Percentiles rank a stretch among this genome's conserved stretches.
Evolutionary conservation across 352 stramenopile species (phyloP).

Genomic region (Globisporangium radiosum): DNA sequence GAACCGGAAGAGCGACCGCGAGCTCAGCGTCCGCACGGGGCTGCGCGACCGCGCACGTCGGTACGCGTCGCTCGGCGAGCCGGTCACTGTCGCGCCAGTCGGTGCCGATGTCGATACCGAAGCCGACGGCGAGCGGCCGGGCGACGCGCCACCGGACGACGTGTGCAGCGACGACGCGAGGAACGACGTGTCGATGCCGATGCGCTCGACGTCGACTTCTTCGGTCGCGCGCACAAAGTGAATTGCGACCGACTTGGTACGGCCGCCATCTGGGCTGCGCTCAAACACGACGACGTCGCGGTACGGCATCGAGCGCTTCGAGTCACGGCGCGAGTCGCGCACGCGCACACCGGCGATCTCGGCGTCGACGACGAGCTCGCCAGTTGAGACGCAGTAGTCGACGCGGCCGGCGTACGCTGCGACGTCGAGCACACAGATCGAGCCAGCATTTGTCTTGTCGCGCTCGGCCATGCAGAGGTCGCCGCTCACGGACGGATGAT

Average conservation of each 20-base stretch:
- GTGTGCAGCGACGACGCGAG: conserved; percentile 7
- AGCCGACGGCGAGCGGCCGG: not conserved
- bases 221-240: conserved; percentile 46
- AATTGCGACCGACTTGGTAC: conserved; percentile 53
- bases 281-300: conserved; percentile 74
- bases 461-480: conserved; percentile 71
- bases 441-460: conserved; percentile 53
- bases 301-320: conserved; percentile 51
- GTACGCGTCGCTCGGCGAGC: conserved; percentile 8
- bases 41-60: conserved; percentile 9
- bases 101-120: not conserved
- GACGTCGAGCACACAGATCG: conserved; percentile 64
- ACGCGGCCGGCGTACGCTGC: conserved; percentile 32
- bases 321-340: conserved; percentile 55
- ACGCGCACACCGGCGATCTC: conserved; percentile 57
- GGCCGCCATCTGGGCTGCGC: conserved; percentile 23
- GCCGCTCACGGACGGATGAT: conserved; percentile 67
- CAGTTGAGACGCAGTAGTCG: conserved; percentile 49
- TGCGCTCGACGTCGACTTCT: conserved; percentile 26
- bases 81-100: not conserved
- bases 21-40: conserved; percentile 29
- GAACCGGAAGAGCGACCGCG: conserved; percentile 23
- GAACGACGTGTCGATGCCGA: conserved; percentile 40
- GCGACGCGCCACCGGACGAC: too few relatives aligned
- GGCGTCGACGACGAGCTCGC: conserved; percentile 36